Evolutionary conservation across 495 filamentous ascomycete genomes (phyloP).

Genomic region (Terfezia claveryi): DNA sequence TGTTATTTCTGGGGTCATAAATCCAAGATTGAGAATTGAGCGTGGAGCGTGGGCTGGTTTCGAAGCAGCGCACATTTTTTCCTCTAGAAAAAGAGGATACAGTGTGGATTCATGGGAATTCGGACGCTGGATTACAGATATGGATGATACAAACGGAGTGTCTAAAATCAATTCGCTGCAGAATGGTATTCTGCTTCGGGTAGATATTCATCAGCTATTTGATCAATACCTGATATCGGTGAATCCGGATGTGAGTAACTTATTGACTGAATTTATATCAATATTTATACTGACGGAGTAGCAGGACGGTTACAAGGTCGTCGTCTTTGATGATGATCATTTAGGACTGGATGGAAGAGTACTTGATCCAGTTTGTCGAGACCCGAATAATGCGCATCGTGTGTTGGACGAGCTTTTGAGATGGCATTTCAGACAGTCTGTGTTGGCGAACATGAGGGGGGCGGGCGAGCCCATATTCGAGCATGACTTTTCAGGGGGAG

Average conservation of each 20-base stretch:
- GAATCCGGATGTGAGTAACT: conserved; percentile 7
- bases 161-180: conserved; percentile 20
- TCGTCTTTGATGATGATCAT: conserved; percentile 6
- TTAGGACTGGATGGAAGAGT: conserved; percentile 6
- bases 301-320: conserved; percentile 22
- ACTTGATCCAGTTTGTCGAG: conserved; percentile 12
- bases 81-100: not conserved
- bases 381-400: conserved; percentile 12
- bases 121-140: conserved; percentile 18
- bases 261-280: not conserved
- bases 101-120: no score
- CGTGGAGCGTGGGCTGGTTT: not conserved
- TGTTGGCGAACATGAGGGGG: conserved; percentile 5
- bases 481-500: conserved; percentile 18
- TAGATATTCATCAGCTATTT: conserved; percentile 18
- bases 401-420: conserved; percentile 7
- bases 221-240: conserved; percentile 17
- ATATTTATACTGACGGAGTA: not conserved
- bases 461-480: conserved; percentile 16
- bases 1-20: no score
- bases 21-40: no score
- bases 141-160: conserved; percentile 2
- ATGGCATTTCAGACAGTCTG: conserved; percentile 6
- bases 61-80: not conserved
- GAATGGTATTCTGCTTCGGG: conserved; percentile 20